phyloP scores from a whole-genome alignment of 1,139 yeast genomes.

The Blastobotrys petasosporus region DNA sequence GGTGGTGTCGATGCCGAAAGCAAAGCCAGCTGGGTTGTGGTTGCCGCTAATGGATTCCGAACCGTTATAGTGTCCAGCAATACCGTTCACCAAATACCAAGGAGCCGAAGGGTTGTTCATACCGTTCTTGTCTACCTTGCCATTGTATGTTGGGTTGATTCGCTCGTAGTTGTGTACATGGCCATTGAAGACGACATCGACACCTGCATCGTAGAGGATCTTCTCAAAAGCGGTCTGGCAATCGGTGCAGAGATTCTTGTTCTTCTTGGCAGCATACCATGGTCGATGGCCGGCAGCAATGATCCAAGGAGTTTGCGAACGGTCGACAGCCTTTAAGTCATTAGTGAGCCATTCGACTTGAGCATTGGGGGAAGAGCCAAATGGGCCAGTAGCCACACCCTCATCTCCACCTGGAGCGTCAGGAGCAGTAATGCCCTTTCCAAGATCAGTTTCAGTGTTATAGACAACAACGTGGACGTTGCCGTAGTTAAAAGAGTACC shows the following conservation, averaged over 20 bases:
- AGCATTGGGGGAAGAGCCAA: conserved; percentile 23
- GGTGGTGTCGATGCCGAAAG: conserved; percentile 13
- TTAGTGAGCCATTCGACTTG: conserved; percentile 37
- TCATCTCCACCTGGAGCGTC: conserved; percentile 24
- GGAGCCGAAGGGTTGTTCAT: conserved; percentile 28
- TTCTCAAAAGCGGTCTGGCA: conserved; percentile 30
- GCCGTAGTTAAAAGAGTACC: conserved; percentile 33
- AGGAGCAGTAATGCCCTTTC: conserved; percentile 13
- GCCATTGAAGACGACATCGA: conserved; percentile 28
- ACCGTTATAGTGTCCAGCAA: conserved; percentile 31
- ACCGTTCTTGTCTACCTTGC: conserved; percentile 26
- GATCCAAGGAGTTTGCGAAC: conserved; percentile 32
- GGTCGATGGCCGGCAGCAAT: conserved; percentile 37
- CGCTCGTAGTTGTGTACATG: conserved; percentile 32
- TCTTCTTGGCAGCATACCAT: conserved; percentile 26
- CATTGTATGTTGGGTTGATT: conserved; percentile 22
- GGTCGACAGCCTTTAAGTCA: conserved; percentile 37
- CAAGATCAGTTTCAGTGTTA: conserved; percentile 30
- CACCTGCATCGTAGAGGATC: conserved; percentile 24
- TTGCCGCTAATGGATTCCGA: conserved; percentile 19
- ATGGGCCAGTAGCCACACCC: conserved; percentile 23
- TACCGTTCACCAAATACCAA: conserved; percentile 30
- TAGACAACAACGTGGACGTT: conserved; percentile 29
- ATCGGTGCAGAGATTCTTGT: conserved; percentile 21
- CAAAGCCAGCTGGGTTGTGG: conserved; percentile 5